These are phyloP conservation scores for Pleurotus eryngii DNA, from an alignment of 768 basidiomycete genomes.

Conservation along the genomic window DNA sequence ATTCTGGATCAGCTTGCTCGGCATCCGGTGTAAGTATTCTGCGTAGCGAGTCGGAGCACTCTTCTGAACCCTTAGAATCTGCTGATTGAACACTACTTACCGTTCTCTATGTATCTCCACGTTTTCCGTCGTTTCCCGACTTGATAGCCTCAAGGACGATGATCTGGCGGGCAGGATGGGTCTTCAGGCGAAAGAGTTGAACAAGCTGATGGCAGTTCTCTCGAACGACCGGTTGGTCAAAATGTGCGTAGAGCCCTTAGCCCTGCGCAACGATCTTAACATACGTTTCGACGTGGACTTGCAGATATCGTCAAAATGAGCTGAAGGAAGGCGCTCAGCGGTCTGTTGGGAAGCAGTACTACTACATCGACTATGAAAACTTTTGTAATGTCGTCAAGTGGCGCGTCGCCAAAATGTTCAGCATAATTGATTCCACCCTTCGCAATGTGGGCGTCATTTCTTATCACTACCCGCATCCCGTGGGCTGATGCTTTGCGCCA, in stretches of 20 bases:
- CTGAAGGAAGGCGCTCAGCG: constrained; percentile 87
- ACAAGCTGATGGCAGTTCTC: constrained; percentile 82
- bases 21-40: constrained; percentile 86
- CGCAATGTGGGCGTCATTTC: constrained; percentile 63
- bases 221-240: constrained; percentile 76
- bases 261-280: not conserved
- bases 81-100: constrained; percentile 9
- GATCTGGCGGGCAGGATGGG: constrained; percentile 91
- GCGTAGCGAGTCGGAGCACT: constrained; percentile 10
- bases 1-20: constrained; percentile 92
- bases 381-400: constrained; percentile 99
- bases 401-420: constrained; percentile 90
- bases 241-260: constrained; percentile 47
- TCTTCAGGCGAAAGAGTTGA: constrained; percentile 83
- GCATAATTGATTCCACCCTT: constrained; percentile 83
- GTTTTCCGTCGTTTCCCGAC: constrained; percentile 23
- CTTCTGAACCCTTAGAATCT: constrained; percentile 10
- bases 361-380: constrained; percentile 92
- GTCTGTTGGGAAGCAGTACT: constrained; percentile 87
- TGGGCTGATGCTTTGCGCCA: constrained; percentile 26
- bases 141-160: constrained; percentile 83
- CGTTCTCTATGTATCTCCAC: constrained; percentile 11
- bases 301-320: constrained; percentile 87
- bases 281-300: not conserved
- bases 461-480: not conserved